Percentiles rank a stretch among this genome's conserved stretches.
phyloP scores from a whole-genome alignment of 2,329 filamentous ascomycete species.

The Fusarium odoratissimum region DNA sequence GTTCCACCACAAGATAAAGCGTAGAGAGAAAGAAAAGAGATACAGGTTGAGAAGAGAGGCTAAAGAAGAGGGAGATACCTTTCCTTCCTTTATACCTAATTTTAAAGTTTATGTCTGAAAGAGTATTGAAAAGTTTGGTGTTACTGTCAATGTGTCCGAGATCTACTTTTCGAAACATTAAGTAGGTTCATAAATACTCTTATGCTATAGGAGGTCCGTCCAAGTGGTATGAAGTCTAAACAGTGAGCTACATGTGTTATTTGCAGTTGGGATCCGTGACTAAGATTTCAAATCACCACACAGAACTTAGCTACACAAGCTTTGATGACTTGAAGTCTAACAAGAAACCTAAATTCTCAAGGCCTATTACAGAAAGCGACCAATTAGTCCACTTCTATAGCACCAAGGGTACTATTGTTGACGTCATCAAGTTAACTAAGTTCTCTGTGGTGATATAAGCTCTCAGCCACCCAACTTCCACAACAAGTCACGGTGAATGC shows the following conservation, averaged over 20 bases:
- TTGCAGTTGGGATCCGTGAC: background rate
- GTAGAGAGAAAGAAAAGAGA: background rate
- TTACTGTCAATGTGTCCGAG: accelerated
- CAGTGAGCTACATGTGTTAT: background rate
- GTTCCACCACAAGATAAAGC: accelerated
- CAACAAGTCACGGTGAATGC: background rate
- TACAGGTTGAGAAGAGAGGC: background rate
- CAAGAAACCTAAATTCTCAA: accelerated
- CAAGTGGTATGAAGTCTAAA: background rate
- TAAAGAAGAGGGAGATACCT: accelerated
- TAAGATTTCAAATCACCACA: too few species aligned
- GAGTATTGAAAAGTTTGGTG: background rate
- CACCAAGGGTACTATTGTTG: too few species aligned
- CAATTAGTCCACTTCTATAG: background rate
- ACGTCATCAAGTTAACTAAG: too few species aligned
- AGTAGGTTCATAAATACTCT: accelerated
- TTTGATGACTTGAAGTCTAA: accelerated
- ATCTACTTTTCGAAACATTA: background rate
- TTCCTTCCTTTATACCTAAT: background rate
- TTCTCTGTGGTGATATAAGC: too few species aligned
- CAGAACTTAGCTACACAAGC: background rate
- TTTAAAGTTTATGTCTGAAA: background rate
- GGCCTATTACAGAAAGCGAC: too few species aligned
- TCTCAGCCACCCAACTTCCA: too few species aligned
- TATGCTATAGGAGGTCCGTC: accelerated